phyloP scores from a whole-genome alignment of 1,284 basidiomycete genomes.

The Ustilago esculenta region DNA sequence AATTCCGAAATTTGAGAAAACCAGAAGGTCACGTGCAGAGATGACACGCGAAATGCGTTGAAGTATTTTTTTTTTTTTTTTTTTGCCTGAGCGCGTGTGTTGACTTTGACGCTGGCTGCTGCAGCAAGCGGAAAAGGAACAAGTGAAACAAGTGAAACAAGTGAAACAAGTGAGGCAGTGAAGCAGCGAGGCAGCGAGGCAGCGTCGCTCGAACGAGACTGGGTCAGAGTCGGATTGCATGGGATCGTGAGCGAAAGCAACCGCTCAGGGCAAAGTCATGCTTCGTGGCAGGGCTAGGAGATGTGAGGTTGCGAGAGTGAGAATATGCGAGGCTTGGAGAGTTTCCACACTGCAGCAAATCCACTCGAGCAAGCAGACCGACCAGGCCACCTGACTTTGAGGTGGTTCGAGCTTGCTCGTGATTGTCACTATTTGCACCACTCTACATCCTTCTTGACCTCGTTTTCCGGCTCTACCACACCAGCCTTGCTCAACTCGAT shows the following conservation, averaged over 20 bases:
- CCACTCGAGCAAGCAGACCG: no score
- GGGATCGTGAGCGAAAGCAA: no score
- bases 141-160: neutral
- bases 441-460: neutral
- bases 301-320: neutral
- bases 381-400: no score
- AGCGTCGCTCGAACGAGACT: no score
- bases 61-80: neutral
- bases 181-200: no score
- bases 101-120: constrained; percentile 1
- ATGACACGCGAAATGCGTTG: constrained; percentile 4
- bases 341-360: neutral
- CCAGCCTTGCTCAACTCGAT: neutral
- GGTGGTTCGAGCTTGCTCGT: no score
- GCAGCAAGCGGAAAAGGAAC: neutral
- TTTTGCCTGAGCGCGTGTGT: constrained; percentile 18
- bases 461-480: neutral
- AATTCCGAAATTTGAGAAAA: no score
- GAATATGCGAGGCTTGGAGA: neutral
- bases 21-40: constrained; percentile 9
- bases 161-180: neutral
- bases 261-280: no score
- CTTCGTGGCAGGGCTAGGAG: no score
- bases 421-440: no score
- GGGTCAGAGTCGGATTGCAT: no score